These are phyloP conservation scores for Solanum tarapatanum DNA, from an alignment of 257 asterid genomes.

Conservation along the genomic window DNA sequence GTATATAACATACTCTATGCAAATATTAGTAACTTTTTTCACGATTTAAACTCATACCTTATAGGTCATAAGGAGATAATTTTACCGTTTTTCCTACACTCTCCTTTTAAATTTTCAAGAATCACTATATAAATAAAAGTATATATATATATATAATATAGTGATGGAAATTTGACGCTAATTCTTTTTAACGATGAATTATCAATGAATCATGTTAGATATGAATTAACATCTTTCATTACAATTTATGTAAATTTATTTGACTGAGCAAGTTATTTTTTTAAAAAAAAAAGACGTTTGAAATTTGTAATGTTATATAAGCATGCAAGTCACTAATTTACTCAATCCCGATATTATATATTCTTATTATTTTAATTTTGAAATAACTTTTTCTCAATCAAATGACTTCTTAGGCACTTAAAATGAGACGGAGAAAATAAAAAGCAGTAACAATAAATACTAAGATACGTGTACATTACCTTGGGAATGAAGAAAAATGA, in stretches of 20 bases:
- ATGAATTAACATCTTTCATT: background rate
- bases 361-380: too few relatives aligned
- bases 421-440: background rate
- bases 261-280: background rate
- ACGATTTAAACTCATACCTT: background rate
- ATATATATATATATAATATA: too few relatives aligned
- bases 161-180: background rate
- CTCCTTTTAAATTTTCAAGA: background rate
- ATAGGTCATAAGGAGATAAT: background rate
- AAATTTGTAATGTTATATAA: background rate
- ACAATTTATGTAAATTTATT: background rate
- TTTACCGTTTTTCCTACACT: background rate
- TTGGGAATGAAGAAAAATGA: background rate
- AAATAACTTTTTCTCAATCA: background rate
- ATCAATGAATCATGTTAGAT: background rate
- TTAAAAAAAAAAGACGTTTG: too few relatives aligned
- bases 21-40: background rate
- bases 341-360: too few relatives aligned
- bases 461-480: background rate
- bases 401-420: rapidly evolving
- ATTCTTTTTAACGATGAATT: background rate
- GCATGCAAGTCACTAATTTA: background rate
- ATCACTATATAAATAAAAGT: background rate
- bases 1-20: background rate
- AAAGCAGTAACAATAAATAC: too few relatives aligned